Conservation (phyloP, 1,284 basidiomycete species). For the Heterobasidion occidentale region DNA sequence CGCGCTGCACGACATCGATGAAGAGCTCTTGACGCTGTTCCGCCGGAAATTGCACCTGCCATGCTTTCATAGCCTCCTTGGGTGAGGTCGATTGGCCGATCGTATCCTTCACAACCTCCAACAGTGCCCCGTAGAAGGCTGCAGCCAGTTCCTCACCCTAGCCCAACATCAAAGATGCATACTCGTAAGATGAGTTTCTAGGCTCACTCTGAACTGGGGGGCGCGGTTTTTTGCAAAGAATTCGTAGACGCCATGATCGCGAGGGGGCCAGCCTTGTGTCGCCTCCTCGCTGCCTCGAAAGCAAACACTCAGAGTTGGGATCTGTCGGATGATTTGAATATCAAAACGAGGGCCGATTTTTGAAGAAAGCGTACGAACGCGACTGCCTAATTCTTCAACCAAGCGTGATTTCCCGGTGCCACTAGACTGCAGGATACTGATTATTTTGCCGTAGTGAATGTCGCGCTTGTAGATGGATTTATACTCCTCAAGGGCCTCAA, state of each 20-base stretch:
- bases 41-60: background rate
- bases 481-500: background rate
- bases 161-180: background rate
- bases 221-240: background rate
- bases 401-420: background rate
- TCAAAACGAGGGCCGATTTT: background rate
- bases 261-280: background rate
- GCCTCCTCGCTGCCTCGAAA: background rate
- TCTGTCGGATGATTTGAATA: background rate
- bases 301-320: background rate
- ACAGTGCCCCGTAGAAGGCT: background rate
- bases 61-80: background rate
- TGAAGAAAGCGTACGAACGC: background rate
- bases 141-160: background rate
- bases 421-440: conserved; percentile 1
- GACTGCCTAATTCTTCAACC: background rate
- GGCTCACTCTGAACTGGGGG: background rate
- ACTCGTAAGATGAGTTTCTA: background rate
- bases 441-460: background rate
- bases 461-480: background rate
- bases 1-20: background rate
- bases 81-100: background rate
- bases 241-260: background rate
- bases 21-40: background rate
- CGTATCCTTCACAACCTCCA: background rate